Evolutionary conservation across 331 rosid genomes (phyloP), one percentile per base, ranked within the genome.

Genomic region (Cydonia oblonga): DNA sequence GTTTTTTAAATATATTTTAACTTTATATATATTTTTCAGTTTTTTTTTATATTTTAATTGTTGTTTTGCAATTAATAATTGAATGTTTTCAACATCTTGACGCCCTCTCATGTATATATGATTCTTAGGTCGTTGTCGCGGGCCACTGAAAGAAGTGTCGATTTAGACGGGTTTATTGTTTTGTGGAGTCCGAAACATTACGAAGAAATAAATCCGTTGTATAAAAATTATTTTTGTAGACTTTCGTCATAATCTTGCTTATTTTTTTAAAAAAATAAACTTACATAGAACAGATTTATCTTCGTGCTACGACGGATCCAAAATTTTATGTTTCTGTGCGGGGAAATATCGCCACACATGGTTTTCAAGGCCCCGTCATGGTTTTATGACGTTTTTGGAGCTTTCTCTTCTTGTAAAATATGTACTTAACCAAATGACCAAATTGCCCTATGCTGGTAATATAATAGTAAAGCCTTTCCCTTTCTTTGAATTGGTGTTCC

Each of bases 1-100:
- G 23, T 2, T 28, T 16, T 68, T 11, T 30, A 1, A 51, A 7
- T 56, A 3, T 13, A 7, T 71, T 35, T 24, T 15, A 2, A 3
- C 14, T 24, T 35, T 32, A 10, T 19, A 13, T 0, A 1, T 29
- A 6, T 70, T 23, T 22, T 25, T n/a, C n/a, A n/a, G n/a, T n/a
- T n/a, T n/a, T n/a, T n/a, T n/a, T n/a, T n/a, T n/a, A n/a, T n/a
- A n/a, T n/a, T n/a, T n/a, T n/a, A n/a, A n/a, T n/a, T n/a, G n/a
- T n/a, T n/a, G n/a, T n/a, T 18, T 42, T 60, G 20, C 10, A 42
- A 72, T 72, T 32, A 72, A 60, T 72, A 60, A 72, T 40, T 19
- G 29, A 40, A 72, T n/a, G 58, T 12, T 42, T 28, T 71, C 59
- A 26, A 51, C 64, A 11, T 72, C 61, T 60, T 60, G 76, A 72